phyloP scores from a whole-genome alignment of 768 basidiomycete genomes.

The Tricholoma furcatifolium region DNA sequence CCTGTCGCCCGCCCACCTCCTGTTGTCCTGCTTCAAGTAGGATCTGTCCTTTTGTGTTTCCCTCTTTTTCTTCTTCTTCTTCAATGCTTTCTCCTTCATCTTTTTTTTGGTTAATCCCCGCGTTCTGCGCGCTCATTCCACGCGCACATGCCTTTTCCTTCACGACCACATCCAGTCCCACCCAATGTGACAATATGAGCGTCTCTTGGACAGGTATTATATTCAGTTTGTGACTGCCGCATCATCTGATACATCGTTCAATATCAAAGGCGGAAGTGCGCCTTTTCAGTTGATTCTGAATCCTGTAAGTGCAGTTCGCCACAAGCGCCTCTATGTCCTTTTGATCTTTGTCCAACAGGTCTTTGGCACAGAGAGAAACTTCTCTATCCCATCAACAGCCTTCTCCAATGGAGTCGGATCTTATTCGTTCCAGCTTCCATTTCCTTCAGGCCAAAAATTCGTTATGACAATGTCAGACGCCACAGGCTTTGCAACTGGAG shows the following conservation, averaged over 20 bases:
- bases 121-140: slow-evolving; percentile 21
- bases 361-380: slow-evolving; percentile 51
- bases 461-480: slow-evolving; percentile 71
- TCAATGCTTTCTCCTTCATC: slow-evolving; percentile 9
- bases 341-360: slow-evolving; percentile 32
- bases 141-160: slow-evolving; percentile 45
- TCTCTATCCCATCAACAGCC: slow-evolving; percentile 54
- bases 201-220: slow-evolving; percentile 62
- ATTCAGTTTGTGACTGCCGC: background rate
- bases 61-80: slow-evolving; percentile 18
- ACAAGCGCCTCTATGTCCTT: slow-evolving; percentile 1
- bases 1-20: background rate
- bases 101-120: slow-evolving; percentile 20
- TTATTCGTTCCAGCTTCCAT: slow-evolving; percentile 45
- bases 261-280: slow-evolving; percentile 49
- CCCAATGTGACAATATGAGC: slow-evolving; percentile 60
- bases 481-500: slow-evolving; percentile 68
- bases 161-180: slow-evolving; percentile 37
- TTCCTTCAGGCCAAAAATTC: slow-evolving; percentile 38
- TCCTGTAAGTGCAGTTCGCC: slow-evolving; percentile 39
- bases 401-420: slow-evolving; percentile 54
- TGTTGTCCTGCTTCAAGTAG: slow-evolving; percentile 10
- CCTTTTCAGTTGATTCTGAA: slow-evolving; percentile 52
- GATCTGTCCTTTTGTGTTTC: slow-evolving; percentile 15
- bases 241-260: slow-evolving; percentile 5